Conservation (phyloP, 2,329 filamentous ascomycete species). For the Stemphylium vesicarium region DNA sequence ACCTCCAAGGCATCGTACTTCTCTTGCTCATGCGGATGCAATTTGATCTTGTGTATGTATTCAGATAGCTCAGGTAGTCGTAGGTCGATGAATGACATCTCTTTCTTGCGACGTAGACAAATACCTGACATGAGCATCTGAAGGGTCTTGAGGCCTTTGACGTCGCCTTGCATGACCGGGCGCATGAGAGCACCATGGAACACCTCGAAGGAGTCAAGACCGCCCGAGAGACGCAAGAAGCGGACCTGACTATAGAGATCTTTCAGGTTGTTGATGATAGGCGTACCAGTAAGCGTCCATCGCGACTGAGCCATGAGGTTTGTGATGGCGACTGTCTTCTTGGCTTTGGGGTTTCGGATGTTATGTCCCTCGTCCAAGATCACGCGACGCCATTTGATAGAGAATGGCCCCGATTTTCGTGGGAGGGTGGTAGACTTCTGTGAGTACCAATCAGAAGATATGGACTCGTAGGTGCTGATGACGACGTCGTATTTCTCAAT, state of each 20-base stretch:
- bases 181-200: conserved; percentile 77
- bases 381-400: conserved; percentile 75
- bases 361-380: conserved; percentile 60
- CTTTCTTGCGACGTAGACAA: conserved; percentile 81
- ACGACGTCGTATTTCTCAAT: conserved; percentile 75
- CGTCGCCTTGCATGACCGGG: conserved; percentile 66
- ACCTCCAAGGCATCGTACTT: conserved; percentile 75
- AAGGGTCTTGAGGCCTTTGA: conserved; percentile 67
- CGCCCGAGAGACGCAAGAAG: conserved; percentile 77
- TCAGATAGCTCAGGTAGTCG: conserved; percentile 79
- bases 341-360: conserved; percentile 78
- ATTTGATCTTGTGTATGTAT: conserved; percentile 76
- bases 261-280: conserved; percentile 81
- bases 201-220: conserved; percentile 72
- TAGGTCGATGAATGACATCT: conserved; percentile 86
- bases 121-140: conserved; percentile 81
- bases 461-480: conserved; percentile 82
- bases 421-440: conserved; percentile 47
- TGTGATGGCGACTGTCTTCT: conserved; percentile 72
- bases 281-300: conserved; percentile 69
- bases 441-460: conserved; percentile 69
- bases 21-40: conserved; percentile 73
- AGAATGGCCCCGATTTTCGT: conserved; percentile 57
- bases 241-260: conserved; percentile 82
- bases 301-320: conserved; percentile 71